phyloP scores from a whole-genome alignment of 371 early-diverging fungal genomes.

The Apophysomyces trapeziformis region DNA sequence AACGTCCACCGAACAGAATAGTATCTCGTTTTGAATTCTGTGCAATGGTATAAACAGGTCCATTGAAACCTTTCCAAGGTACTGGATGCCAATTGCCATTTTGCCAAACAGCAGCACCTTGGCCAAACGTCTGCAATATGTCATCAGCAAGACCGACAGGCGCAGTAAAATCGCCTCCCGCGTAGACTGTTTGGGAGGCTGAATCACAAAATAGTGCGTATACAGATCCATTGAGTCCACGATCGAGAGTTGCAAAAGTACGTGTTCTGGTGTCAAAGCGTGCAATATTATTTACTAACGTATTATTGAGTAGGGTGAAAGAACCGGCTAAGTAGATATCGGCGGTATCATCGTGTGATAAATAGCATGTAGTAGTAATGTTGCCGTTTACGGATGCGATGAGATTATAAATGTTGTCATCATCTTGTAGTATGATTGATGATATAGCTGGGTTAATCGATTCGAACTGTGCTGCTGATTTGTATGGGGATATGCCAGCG shows the following conservation, averaged over 20 bases:
- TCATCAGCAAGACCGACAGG: conserved; percentile 30
- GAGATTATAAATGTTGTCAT: conserved; percentile 7
- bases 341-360: neutral
- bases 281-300: conserved; percentile 50
- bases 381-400: conserved; percentile 14
- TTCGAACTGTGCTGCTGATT: conserved; percentile 28
- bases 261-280: conserved; percentile 49
- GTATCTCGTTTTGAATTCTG: conserved; percentile 24
- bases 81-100: conserved; percentile 51
- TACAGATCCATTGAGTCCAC: conserved; percentile 75
- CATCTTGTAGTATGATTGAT: conserved; percentile 22
- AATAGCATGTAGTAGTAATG: conserved; percentile 10
- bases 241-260: conserved; percentile 49
- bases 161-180: conserved; percentile 56
- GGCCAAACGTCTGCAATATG: conserved; percentile 34
- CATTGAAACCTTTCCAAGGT: conserved; percentile 59
- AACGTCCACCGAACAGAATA: conserved; percentile 49
- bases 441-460: conserved; percentile 17
- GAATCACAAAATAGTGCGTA: conserved; percentile 64
- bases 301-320: conserved; percentile 39
- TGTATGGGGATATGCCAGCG: conserved; percentile 42
- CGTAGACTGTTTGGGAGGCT: conserved; percentile 44
- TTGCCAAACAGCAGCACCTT: conserved; percentile 55
- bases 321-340: conserved; percentile 51
- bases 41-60: conserved; percentile 51